phyloP scores from a whole-genome alignment of 257 asterid genomes.

The Rhazya stricta region DNA sequence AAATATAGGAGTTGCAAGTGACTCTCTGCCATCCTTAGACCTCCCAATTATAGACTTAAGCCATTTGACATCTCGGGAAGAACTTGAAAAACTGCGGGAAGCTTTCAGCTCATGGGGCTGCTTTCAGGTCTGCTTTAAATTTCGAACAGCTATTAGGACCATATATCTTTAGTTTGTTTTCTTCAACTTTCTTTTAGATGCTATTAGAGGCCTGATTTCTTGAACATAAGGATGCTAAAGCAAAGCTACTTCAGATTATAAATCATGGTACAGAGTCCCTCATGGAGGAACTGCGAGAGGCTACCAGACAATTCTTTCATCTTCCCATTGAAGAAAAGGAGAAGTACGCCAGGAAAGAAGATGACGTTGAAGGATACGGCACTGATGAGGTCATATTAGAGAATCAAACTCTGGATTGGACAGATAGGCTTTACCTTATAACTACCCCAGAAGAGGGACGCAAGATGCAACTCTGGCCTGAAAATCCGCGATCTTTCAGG shows the following conservation, averaged over 20 bases:
- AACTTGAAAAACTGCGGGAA: conserved; percentile 39
- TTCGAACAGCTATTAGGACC: background rate
- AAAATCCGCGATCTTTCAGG: conserved; percentile 46
- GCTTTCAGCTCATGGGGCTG: conserved; percentile 51
- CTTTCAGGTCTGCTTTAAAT: conserved; percentile 40
- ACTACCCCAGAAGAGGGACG: conserved; percentile 33
- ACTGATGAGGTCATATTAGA: conserved; percentile 40
- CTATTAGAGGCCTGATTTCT: no score
- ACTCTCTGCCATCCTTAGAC: conserved; percentile 17
- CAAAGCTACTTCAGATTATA: conserved; percentile 27
- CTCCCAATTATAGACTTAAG: conserved; percentile 38
- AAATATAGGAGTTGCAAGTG: conserved; percentile 28
- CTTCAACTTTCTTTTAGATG: background rate
- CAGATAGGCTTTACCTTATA: conserved; percentile 38
- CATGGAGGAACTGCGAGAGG: conserved; percentile 32
- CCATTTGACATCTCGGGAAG: conserved; percentile 21
- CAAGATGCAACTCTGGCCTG: conserved; percentile 43
- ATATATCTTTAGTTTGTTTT: background rate
- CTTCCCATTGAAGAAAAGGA: conserved; percentile 47
- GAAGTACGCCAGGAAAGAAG: conserved; percentile 24
- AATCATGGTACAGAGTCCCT: conserved; percentile 47
- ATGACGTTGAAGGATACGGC: conserved; percentile 47
- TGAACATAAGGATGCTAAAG: background rate
- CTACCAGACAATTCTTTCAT: conserved; percentile 31
- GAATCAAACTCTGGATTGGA: conserved; percentile 54